These are phyloP conservation scores for Venturia aucupariae DNA, from an alignment of 2,329 filamentous ascomycete genomes.

Conservation along the genomic window DNA sequence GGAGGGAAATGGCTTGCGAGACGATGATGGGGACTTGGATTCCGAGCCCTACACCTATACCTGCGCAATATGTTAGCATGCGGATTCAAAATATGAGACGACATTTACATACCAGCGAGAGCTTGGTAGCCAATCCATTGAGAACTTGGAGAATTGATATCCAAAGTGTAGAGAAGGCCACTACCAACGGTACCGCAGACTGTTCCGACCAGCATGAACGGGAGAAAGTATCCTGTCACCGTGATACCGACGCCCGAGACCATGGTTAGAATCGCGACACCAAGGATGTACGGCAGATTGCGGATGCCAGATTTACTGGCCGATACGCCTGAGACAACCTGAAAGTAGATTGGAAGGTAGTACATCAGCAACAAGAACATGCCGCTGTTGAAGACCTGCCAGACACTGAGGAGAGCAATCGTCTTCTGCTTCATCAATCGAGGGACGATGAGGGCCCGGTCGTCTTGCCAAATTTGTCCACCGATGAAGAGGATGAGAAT, in stretches of 20 bases:
- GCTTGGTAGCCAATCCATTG: constrained; percentile 43
- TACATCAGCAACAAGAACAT: constrained; percentile 32
- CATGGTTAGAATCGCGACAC: constrained; percentile 20
- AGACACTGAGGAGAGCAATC: constrained; percentile 28
- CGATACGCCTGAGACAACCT: constrained; percentile 28
- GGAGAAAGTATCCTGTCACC: constrained; percentile 28
- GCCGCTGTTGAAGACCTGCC: constrained; percentile 29
- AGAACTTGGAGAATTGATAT: constrained; percentile 26
- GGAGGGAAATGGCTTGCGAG: constrained; percentile 24
- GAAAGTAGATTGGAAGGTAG: constrained; percentile 41
- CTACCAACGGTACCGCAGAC: constrained; percentile 26
- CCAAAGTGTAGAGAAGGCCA: constrained; percentile 36
- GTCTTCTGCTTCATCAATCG: constrained; percentile 31
- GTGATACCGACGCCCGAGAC: constrained; percentile 20
- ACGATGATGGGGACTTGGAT: constrained; percentile 35
- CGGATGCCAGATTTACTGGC: constrained; percentile 32
- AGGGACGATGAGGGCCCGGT: constrained; percentile 32
- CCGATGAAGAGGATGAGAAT: constrained; percentile 24
- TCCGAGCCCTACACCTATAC: constrained; percentile 34
- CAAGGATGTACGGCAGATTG: constrained; percentile 35
- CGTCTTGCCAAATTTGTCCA: constrained; percentile 29
- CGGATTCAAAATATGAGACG: constrained; percentile 28
- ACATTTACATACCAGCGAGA: constrained; percentile 20
- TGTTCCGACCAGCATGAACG: constrained; percentile 24
- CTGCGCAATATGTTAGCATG: constrained; percentile 18